Percentiles rank a stretch among this genome's conserved stretches.
phyloP scores from a whole-genome alignment of 2,329 filamentous ascomycete species.

The Lachnellula arida region DNA sequence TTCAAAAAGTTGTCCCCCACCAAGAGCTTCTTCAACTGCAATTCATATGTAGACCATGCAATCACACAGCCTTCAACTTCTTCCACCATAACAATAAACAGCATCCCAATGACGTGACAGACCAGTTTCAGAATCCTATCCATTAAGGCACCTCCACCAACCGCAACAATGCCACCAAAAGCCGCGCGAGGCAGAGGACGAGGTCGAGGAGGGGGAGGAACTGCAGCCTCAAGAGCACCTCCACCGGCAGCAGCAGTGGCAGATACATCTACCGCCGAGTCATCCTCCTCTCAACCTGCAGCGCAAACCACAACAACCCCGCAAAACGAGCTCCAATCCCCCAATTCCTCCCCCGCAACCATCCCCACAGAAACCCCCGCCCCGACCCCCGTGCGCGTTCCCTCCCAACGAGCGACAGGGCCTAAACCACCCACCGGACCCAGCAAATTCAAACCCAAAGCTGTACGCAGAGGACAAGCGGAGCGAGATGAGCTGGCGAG shows the following conservation, averaged over 20 bases:
- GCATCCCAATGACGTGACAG: conserved; percentile 11
- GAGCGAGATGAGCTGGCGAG: conserved; percentile 25
- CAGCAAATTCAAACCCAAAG: conserved; percentile 32
- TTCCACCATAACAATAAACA: background rate
- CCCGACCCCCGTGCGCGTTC: conserved; percentile 23
- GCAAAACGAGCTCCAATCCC: conserved; percentile 18
- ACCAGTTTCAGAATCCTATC: background rate
- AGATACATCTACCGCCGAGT: conserved; percentile 3
- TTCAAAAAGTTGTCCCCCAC: conserved; percentile 12
- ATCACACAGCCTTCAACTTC: background rate
- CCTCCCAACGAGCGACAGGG: background rate
- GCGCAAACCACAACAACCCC: conserved; percentile 7
- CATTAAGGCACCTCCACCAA: background rate
- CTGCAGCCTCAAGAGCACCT: conserved; percentile 7
- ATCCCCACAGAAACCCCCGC: conserved; percentile 29
- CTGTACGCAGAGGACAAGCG: conserved; percentile 23
- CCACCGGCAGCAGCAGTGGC: conserved; percentile 5
- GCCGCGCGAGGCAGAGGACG: conserved; percentile 13
- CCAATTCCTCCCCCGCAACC: conserved; percentile 27
- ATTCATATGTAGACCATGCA: background rate
- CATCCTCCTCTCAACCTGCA: background rate
- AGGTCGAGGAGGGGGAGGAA: conserved; percentile 22
- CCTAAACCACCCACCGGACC: conserved; percentile 1
- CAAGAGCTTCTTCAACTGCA: background rate
- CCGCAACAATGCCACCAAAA: conserved; percentile 26